phyloP scores from a whole-genome alignment of 2,329 filamentous ascomycete species.

The Tolypocladium guangdongense region DNA sequence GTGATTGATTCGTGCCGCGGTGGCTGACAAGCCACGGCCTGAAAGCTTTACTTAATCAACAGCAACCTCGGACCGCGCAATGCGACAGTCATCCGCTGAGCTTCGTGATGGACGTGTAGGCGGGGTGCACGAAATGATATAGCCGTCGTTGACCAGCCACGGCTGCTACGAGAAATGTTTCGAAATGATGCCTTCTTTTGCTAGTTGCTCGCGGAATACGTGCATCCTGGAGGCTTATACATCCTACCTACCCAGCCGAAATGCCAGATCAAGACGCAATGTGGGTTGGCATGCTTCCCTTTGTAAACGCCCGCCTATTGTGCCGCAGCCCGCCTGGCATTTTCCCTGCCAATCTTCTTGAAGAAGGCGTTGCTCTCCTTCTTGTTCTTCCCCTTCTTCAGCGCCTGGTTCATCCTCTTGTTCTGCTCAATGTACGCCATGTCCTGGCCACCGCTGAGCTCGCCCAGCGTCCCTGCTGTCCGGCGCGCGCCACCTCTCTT shows the following conservation, averaged over 20 bases:
- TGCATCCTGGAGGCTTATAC: too few species aligned
- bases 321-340: conserved; percentile 24
- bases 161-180: too few species aligned
- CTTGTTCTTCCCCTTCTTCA: conserved; percentile 27
- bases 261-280: neutral
- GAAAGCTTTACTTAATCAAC: neutral
- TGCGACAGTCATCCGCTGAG: too few species aligned
- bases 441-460: conserved; percentile 82
- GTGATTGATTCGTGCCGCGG: neutral
- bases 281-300: neutral
- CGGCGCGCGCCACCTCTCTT: conserved; percentile 56
- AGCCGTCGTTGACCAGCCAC: too few species aligned
- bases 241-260: neutral
- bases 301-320: conserved; percentile 8
- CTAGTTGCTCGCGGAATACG: too few species aligned
- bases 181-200: too few species aligned
- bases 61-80: too few species aligned
- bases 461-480: conserved; percentile 74
- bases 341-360: conserved; percentile 31
- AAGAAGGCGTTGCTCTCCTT: conserved; percentile 29
- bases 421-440: conserved; percentile 95
- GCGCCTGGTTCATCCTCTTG: conserved; percentile 48
- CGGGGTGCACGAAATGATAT: too few species aligned
- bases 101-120: too few species aligned
- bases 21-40: neutral